phyloP scores from a whole-genome alignment of 306 rosid genomes.

The Urtica urens region DNA sequence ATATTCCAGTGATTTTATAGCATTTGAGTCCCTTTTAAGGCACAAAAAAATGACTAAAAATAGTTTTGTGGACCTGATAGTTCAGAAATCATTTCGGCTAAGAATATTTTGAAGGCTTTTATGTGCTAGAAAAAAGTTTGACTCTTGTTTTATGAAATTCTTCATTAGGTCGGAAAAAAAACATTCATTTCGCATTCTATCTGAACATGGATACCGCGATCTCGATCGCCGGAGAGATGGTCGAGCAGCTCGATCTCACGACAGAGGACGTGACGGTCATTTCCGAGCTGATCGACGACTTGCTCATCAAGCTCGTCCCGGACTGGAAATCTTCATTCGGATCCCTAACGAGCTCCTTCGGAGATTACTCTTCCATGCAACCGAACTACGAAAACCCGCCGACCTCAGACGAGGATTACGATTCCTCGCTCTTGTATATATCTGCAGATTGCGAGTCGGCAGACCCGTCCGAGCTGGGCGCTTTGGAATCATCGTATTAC shows the following conservation, averaged over 20 bases:
- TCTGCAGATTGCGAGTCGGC: conserved; percentile 32
- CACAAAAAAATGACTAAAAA: too few relatives aligned
- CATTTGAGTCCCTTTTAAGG: too few relatives aligned
- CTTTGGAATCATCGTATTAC: conserved; percentile 11
- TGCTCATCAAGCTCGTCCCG: conserved; percentile 48
- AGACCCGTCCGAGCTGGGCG: conserved; percentile 15
- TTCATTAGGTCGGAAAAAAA: conserved; percentile 53
- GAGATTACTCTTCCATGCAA: conserved; percentile 12
- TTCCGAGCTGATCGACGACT: conserved; percentile 52
- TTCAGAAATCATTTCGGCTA: neutral
- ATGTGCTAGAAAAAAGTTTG: conserved; percentile 9
- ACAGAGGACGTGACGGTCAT: conserved; percentile 43
- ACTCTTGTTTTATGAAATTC: conserved; percentile 8
- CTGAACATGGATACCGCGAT: conserved; percentile 56
- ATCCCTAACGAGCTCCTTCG: conserved; percentile 18
- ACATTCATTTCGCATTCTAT: conserved; percentile 73
- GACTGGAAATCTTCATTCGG: conserved; percentile 36
- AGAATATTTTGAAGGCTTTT: neutral
- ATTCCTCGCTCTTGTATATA: conserved; percentile 37
- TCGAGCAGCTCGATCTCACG: conserved; percentile 56
- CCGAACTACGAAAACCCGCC: conserved; percentile 20
- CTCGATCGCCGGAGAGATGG: conserved; percentile 90
- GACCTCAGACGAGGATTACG: conserved; percentile 12
- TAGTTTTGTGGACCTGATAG: neutral
- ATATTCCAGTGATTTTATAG: neutral